These are phyloP conservation scores for Rhodomyrtus tomentosa DNA, from an alignment of 345 rosid species.

Conservation along the genomic window DNA sequence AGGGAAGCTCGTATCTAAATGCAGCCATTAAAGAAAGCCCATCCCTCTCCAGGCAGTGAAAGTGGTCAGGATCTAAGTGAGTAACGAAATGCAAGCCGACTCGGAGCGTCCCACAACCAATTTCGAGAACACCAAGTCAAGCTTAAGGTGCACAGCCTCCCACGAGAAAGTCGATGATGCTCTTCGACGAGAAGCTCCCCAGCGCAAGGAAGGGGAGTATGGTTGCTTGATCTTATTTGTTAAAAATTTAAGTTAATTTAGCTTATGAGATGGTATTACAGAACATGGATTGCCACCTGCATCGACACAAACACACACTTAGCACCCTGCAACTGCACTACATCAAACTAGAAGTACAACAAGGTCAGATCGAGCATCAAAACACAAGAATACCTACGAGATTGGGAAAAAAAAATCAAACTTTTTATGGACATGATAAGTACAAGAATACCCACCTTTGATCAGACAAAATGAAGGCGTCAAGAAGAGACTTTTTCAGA, in stretches of 20 bases:
- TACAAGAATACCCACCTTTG: not conserved
- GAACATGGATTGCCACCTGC: no score
- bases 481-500: not conserved
- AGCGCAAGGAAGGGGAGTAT: conserved; percentile 73
- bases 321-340: not conserved
- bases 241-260: no score
- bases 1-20: conserved; percentile 84
- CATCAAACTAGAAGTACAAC: not conserved
- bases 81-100: conserved; percentile 91
- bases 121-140: conserved; percentile 61
- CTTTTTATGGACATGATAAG: not conserved
- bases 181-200: conserved; percentile 86
- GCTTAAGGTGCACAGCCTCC: conserved; percentile 37
- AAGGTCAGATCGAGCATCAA: no score
- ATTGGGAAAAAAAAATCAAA: not conserved
- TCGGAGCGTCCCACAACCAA: conserved; percentile 92
- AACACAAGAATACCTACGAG: no score
- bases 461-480: not conserved
- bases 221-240: conserved; percentile 17
- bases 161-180: conserved; percentile 89
- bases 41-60: conserved; percentile 82
- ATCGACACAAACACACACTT: not conserved
- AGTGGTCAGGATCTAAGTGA: conserved; percentile 49
- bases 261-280: no score
- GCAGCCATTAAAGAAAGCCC: conserved; percentile 98